These are phyloP conservation scores for Fusarium sp. DNA, from an alignment of 2,329 filamentous ascomycete genomes.

Conservation along the genomic window DNA sequence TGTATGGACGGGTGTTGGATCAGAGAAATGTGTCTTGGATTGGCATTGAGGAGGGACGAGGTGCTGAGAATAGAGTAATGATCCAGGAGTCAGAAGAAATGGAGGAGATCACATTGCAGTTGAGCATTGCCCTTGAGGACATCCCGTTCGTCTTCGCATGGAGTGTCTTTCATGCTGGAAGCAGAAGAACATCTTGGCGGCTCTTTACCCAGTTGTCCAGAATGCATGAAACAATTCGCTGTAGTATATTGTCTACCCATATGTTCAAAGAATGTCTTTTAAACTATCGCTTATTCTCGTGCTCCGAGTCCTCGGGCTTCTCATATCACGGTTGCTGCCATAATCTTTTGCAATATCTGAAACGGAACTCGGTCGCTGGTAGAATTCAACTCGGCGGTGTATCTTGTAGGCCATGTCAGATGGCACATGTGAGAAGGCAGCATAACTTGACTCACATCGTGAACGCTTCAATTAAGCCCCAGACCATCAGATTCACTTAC, in stretches of 20 bases:
- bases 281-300: not conserved
- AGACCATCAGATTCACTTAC: not conserved
- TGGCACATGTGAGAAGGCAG: not conserved
- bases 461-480: not conserved
- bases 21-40: not conserved
- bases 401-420: not conserved
- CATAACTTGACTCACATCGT: not conserved
- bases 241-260: not conserved
- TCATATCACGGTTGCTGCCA: not conserved
- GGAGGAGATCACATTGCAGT: not conserved
- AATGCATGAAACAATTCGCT: not conserved
- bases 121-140: not conserved
- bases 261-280: not conserved
- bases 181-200: no score
- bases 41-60: not conserved
- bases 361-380: not conserved
- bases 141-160: no score
- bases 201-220: not conserved
- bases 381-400: not conserved
- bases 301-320: not conserved
- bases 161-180: no score
- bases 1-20: no score
- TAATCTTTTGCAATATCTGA: not conserved
- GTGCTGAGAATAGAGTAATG: not conserved
- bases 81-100: not conserved